Evolutionary conservation across 495 filamentous ascomycete species (phyloP).

Genomic region (Aspergillus ostianus): DNA sequence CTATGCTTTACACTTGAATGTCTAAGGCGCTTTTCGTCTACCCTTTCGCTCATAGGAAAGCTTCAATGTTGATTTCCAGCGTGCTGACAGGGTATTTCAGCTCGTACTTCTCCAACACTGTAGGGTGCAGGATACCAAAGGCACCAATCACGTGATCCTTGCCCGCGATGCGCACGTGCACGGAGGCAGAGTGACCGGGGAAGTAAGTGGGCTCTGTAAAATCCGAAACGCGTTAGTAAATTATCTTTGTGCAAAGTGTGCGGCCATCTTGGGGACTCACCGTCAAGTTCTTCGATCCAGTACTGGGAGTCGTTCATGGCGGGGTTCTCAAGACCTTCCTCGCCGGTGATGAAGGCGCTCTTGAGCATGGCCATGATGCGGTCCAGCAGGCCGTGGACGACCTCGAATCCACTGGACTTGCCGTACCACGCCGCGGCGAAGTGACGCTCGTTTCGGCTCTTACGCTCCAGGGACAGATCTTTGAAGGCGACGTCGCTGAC

Average conservation of each 20-base stretch:
- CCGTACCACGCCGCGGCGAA: constrained; percentile 95
- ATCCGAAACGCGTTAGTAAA: constrained; percentile 10
- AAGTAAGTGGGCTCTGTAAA: constrained; percentile 81
- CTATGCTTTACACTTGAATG: not conserved
- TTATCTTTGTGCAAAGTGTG: constrained; percentile 1
- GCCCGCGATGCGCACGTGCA: constrained; percentile 69
- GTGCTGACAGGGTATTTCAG: constrained; percentile 91
- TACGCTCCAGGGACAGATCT: constrained; percentile 72
- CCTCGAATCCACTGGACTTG: constrained; percentile 93
- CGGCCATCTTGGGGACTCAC: constrained; percentile 41
- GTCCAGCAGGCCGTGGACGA: constrained; percentile 92
- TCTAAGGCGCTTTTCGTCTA: not conserved
- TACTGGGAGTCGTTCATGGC: constrained; percentile 63
- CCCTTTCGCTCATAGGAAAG: constrained; percentile 66
- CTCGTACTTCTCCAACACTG: constrained; percentile 90
- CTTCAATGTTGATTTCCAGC: constrained; percentile 93
- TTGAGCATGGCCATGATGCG: constrained; percentile 91
- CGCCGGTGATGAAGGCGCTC: constrained; percentile 70
- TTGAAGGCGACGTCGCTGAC: constrained; percentile 90
- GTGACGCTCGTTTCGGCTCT: constrained; percentile 86
- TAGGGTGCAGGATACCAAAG: constrained; percentile 92
- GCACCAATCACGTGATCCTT: constrained; percentile 73
- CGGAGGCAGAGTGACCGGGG: constrained; percentile 78
- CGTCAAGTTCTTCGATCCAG: constrained; percentile 89
- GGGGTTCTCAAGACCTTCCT: constrained; percentile 64